Percentiles rank a stretch among this genome's conserved stretches.
Conservation (phyloP, 257 asterid species). For the Eucommia ulmoides region DNA sequence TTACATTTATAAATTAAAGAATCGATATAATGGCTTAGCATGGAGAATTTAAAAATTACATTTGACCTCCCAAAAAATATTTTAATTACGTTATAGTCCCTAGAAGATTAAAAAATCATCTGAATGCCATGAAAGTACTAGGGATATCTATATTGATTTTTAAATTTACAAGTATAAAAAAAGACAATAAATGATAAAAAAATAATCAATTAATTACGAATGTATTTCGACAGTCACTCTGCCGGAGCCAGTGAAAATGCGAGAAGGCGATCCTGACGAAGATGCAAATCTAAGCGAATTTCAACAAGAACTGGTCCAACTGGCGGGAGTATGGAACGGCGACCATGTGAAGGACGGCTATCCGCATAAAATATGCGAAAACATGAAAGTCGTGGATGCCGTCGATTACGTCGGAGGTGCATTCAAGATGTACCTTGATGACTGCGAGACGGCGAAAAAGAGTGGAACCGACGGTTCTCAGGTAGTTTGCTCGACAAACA, state of each 20-base stretch:
- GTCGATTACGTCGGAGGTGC: constrained; percentile 30
- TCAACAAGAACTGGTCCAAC: constrained; percentile 36
- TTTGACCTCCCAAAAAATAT: no score
- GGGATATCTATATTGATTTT: no score
- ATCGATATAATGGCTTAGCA: no score
- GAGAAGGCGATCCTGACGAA: constrained; percentile 15
- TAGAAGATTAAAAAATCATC: no score
- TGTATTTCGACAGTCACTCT: constrained; percentile 15
- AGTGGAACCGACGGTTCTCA: constrained; percentile 30
- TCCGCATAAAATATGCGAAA: constrained; percentile 24
- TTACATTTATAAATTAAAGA: no score
- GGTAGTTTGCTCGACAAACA: constrained; percentile 1
- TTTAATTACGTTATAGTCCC: no score
- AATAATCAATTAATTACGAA: background rate
- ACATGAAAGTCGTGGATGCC: constrained; percentile 36
- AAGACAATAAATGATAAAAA: no score
- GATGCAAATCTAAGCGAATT: constrained; percentile 27
- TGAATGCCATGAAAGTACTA: no score
- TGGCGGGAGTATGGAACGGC: constrained; percentile 32
- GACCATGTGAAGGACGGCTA: constrained; percentile 23
- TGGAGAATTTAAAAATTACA: no score
- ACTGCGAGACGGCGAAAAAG: constrained; percentile 26
- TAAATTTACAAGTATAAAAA: no score
- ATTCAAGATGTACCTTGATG: constrained; percentile 31
- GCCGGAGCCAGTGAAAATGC: constrained; percentile 22